These are phyloP conservation scores for Cystobasidium onofrii DNA, from an alignment of 768 basidiomycete species.

Conservation along the genomic window DNA sequence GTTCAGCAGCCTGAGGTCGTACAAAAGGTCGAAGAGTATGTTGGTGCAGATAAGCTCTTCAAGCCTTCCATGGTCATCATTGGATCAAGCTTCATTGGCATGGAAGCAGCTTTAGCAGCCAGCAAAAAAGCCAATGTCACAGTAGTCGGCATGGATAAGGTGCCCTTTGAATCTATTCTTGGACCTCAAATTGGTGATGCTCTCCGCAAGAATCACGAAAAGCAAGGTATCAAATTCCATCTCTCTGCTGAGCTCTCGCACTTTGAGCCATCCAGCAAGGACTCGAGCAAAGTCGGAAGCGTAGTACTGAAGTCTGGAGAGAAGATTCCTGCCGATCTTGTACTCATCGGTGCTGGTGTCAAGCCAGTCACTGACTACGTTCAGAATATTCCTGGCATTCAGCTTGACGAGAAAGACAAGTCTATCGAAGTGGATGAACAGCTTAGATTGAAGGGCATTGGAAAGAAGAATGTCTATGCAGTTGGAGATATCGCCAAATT, in stretches of 20 bases:
- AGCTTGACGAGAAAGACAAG: conserved; percentile 30
- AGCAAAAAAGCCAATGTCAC: conserved; percentile 63
- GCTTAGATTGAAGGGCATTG: conserved; percentile 24
- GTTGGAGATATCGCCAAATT: conserved; percentile 31
- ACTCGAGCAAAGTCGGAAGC: conserved; percentile 18
- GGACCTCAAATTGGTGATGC: conserved; percentile 71
- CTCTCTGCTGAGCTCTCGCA: conserved; percentile 63
- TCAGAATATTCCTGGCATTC: conserved; percentile 19
- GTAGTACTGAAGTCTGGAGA: conserved; percentile 32
- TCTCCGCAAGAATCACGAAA: conserved; percentile 71
- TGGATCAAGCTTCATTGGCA: conserved; percentile 82
- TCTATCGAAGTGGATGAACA: conserved; percentile 32
- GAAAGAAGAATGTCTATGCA: conserved; percentile 33
- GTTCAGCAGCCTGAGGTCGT: conserved; percentile 35
- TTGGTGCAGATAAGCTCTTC: conserved; percentile 46
- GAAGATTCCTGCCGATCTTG: conserved; percentile 28
- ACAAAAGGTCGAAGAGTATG: conserved; percentile 41
- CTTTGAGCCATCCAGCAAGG: conserved; percentile 44
- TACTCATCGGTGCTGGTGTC: conserved; percentile 28
- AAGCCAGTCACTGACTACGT: conserved; percentile 33
- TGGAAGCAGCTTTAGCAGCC: conserved; percentile 77
- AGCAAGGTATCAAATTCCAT: conserved; percentile 75
- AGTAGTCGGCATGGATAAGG: conserved; percentile 72
- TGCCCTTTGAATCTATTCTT: conserved; percentile 71
- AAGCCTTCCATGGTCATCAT: conserved; percentile 72